Percentiles rank a stretch among this genome's conserved stretches.
phyloP scores from a whole-genome alignment of 495 filamentous ascomycete species.

The Sordaria brevicollis region DNA sequence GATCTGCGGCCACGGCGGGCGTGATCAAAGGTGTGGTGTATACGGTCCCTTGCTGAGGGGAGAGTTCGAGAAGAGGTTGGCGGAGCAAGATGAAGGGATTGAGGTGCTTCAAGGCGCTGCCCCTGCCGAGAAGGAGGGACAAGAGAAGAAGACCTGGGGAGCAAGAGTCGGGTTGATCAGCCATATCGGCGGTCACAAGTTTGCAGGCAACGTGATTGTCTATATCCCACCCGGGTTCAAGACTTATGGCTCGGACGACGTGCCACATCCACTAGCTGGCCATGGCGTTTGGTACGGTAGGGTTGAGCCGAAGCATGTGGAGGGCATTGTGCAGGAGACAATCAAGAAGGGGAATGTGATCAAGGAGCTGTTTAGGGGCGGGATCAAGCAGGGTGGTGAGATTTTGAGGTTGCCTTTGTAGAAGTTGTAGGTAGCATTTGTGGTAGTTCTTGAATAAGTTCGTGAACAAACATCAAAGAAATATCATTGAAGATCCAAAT shows the following conservation, averaged over 20 bases:
- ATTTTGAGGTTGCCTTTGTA: slow-evolving; percentile 29
- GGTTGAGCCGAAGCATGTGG: slow-evolving; percentile 75
- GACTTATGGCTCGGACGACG: slow-evolving; percentile 13
- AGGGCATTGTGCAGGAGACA: slow-evolving; percentile 77
- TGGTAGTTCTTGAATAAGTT: not conserved
- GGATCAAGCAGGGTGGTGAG: slow-evolving; percentile 36
- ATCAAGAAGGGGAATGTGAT: slow-evolving; percentile 63
- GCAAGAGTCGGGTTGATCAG: slow-evolving; percentile 60
- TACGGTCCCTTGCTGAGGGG: slow-evolving; percentile 59
- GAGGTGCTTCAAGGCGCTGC: slow-evolving; percentile 26
- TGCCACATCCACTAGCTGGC: slow-evolving; percentile 54
- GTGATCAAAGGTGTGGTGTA: slow-evolving; percentile 72
- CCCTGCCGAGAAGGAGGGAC: slow-evolving; percentile 5
- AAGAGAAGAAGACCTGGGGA: slow-evolving; percentile 3
- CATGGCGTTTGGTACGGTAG: slow-evolving; percentile 91
- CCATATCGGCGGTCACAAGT: slow-evolving; percentile 89
- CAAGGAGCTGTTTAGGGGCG: slow-evolving; percentile 62
- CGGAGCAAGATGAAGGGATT: slow-evolving; percentile 14
- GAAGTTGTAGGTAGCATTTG: not conserved
- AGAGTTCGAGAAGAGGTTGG: slow-evolving; percentile 51
- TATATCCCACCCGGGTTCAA: slow-evolving; percentile 59
- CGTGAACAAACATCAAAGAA: no score
- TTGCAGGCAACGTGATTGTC: slow-evolving; percentile 85
- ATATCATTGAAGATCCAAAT: no score
- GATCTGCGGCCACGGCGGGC: slow-evolving; percentile 73